phyloP scores from a whole-genome alignment of 2,329 filamentous ascomycete species.

The Nectriaceae sp. region DNA sequence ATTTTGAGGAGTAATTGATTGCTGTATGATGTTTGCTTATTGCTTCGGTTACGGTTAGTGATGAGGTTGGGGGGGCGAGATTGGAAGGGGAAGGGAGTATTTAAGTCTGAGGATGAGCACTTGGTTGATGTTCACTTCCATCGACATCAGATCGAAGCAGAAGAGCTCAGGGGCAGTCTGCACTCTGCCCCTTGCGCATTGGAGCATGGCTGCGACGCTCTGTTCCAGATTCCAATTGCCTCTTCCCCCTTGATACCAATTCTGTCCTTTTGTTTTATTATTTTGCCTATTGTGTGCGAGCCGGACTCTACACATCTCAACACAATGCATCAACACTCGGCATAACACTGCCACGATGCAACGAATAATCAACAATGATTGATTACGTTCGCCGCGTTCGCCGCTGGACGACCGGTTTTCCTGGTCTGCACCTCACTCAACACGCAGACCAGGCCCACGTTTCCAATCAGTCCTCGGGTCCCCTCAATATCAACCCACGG shows the following conservation, averaged over 20 bases:
- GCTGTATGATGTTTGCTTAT: too few relatives aligned
- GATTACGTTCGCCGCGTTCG: constrained; percentile 12
- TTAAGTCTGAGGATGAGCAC: background rate
- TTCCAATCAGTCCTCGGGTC: constrained; percentile 2
- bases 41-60: too few relatives aligned
- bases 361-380: background rate
- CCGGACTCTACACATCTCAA: too few relatives aligned
- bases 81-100: background rate
- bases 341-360: background rate
- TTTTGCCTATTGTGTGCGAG: too few relatives aligned
- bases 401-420: constrained; percentile 6
- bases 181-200: background rate
- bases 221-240: too few relatives aligned
- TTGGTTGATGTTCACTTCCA: background rate
- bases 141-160: too few relatives aligned
- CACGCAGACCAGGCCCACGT: constrained; percentile 13
- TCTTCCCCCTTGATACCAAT: too few relatives aligned
- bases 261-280: too few relatives aligned
- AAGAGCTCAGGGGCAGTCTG: too few relatives aligned
- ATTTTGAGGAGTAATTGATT: too few relatives aligned
- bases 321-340: background rate
- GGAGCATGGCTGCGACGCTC: background rate
- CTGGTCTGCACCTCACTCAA: constrained; percentile 5
- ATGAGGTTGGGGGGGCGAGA: too few relatives aligned
- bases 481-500: background rate